Base-by-base conservation (phyloP, 306 rosid genomes). In the Citrullus mucosospermus region DNA sequence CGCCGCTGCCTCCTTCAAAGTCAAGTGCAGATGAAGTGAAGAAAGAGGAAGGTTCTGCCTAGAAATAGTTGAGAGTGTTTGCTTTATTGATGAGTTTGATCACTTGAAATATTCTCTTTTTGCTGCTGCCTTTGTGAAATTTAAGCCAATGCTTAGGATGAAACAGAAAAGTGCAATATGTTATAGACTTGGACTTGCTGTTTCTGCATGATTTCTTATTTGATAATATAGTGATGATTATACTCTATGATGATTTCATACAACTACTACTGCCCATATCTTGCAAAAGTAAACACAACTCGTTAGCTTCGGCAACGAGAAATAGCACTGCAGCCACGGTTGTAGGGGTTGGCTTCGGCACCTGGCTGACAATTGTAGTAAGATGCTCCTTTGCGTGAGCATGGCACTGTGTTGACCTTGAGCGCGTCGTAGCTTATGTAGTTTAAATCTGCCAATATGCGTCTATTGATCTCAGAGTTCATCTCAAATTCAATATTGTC, bases 331-430 rank as follows among this genome's bases (percentile, higher is more conserved):
- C 97, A 92, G 46, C 97, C 97, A 53, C 93, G 96, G 79, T 7
- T 51, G 75, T 92, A 92, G 60, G 97, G 96, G 83, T 90, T 92
- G 9, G 91, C 91, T 18, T 86, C 67, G 1, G 92, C 91, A 66
- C 93, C 97, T 15, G 88, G 44, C 70, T 74, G 36, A 80, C 97
- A 93, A 76, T 93, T 93, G 86, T 93, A 93, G 84, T 93, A 93
- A 51, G 96, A 90, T 9, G 97, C 92, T 74, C 97, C 97, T 44
- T 81, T 88, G 7, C 12, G 81, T 25, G 96, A 90, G 81, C 97
- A 92, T 18, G 97, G 97, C 76, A 92, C 94, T 0, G 81, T 85
- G 91, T 92, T 89, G 18, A 90, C 74, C 84, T 85, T 91, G 83
- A 92, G 91, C 9, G 92, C 93, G 30, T 53, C 79, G 55, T 92